phyloP scores from a whole-genome alignment of 2,329 filamentous ascomycete species.

The Penicillium sp. region DNA sequence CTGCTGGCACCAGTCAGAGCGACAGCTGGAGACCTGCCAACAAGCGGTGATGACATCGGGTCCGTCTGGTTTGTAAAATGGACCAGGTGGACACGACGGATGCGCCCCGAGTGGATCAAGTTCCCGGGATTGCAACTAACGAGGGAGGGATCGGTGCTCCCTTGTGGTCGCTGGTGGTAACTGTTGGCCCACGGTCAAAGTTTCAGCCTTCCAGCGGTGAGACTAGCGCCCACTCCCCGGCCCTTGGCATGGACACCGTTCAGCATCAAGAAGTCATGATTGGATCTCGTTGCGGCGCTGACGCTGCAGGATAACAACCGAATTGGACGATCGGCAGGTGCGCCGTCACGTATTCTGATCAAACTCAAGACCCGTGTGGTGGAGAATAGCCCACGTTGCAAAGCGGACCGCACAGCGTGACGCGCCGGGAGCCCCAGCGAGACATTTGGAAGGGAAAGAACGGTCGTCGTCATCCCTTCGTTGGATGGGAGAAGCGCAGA shows the following conservation, averaged over 20 bases:
- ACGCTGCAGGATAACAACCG: slow-evolving; percentile 21
- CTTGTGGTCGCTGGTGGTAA: too few species aligned
- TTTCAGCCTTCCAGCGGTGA: slow-evolving; percentile 19
- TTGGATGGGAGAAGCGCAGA: background rate
- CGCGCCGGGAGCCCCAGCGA: background rate
- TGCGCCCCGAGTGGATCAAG: slow-evolving; percentile 15
- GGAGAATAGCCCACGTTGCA: slow-evolving; percentile 16
- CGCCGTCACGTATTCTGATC: slow-evolving; percentile 5
- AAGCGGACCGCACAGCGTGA: background rate
- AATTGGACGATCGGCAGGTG: slow-evolving; percentile 19
- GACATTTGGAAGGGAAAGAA: background rate
- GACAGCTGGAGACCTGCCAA: slow-evolving; percentile 12
- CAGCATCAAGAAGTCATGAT: slow-evolving; percentile 8
- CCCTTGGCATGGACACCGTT: slow-evolving; percentile 13
- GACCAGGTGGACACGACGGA: background rate
- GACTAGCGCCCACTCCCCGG: slow-evolving; percentile 12
- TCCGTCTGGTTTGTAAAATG: slow-evolving; percentile 12
- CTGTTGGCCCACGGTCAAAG: too few species aligned
- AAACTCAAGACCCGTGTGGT: slow-evolving; percentile 8
- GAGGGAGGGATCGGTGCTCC: too few species aligned
- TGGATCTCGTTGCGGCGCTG: slow-evolving; percentile 15
- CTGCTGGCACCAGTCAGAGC: slow-evolving; percentile 19
- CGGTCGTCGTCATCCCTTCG: background rate
- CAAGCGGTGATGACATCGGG: slow-evolving; percentile 17
- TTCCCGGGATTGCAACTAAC: background rate